Base-by-base conservation (phyloP, 306 rosid genomes). In the Astragalus glycyphyllos region DNA sequence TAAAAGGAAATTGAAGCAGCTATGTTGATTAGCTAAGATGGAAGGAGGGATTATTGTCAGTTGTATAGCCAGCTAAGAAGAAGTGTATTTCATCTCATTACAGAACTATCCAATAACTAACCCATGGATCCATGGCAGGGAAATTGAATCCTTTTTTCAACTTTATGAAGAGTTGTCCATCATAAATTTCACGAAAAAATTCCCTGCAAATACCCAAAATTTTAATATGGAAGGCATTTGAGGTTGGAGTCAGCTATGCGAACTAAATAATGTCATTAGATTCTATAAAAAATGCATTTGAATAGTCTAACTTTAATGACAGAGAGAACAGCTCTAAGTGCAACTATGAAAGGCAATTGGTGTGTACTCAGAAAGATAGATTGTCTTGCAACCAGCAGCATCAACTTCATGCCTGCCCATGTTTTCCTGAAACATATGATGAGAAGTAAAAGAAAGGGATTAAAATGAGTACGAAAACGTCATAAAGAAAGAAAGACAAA, bases 61-160 rank as follows among this genome's bases (percentile, higher is more conserved):
- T 55, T 69, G 49, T 16, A 40, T 35, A 20, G 58, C 62, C 11
- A 77, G 71, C 46, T 47, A 68, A 73, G 5, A 54, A 64, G 17
- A 62, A 66, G 45, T 65, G 46, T 41, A 50, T 35, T 54, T 59
- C 46, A 65, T 48, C 62, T 55, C 42, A 47, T 58, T 12, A 48
- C 20, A 65, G 13, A 65, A 75, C 69, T 42, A 74, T 54, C 50
- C 46, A 57, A 65, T 23, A 70, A 78, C 90, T 51, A 69, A 93
- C 97, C 98, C 98, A 93, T 50, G 84, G 97, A 79, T 93, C 97
- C 97, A 90, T 93, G 69, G 92, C 92, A 55, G 97, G 98, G 58
- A 93, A 83, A 61, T 84, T 69, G 69, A 83, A 20, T 35, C 98
- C 98, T 77, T 88, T 87, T 78, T 88, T 89, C 84, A 93, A 82